phyloP scores from a whole-genome alignment of 176 grass and related monocot genomes.

The Melocanna baccifera region DNA sequence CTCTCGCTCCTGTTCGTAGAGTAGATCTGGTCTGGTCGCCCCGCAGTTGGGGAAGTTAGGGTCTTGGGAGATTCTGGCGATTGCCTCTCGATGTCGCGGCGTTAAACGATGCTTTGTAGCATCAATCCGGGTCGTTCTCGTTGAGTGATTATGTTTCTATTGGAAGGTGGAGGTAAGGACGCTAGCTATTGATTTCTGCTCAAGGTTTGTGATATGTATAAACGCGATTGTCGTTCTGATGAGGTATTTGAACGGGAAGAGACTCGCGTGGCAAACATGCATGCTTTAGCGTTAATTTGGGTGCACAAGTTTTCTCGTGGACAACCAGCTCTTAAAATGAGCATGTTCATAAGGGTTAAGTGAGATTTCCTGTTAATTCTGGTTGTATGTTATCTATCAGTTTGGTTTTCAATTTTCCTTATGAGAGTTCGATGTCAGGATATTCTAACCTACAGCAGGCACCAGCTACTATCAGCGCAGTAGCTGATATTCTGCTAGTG shows the following conservation, averaged over 20 bases:
- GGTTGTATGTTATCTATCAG: background rate
- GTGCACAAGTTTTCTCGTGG: background rate
- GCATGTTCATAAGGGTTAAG: background rate
- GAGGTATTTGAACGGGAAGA: background rate
- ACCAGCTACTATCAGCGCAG: background rate
- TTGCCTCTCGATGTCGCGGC: background rate
- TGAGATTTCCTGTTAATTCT: background rate
- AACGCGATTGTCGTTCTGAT: background rate
- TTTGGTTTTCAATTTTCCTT: background rate
- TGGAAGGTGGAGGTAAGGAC: background rate
- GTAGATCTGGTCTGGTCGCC: conserved; percentile 33
- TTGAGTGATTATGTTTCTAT: conserved; percentile 8
- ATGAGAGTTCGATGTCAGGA: background rate
- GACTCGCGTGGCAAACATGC: background rate
- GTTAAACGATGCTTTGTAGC: background rate
- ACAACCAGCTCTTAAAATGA: background rate
- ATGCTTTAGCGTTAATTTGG: background rate
- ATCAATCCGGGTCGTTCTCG: background rate
- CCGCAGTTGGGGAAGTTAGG: background rate
- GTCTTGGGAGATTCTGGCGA: background rate
- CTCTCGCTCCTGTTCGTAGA: background rate
- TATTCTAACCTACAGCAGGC: background rate
- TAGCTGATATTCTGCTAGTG: background rate
- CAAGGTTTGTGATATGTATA: background rate
- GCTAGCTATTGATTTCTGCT: conserved; percentile 7